A percentile compares a stretch with the other conserved stretches of the same genome.
Conservation (phyloP, 148 eudicot genomes). For the Fallopia convolvulus region DNA sequence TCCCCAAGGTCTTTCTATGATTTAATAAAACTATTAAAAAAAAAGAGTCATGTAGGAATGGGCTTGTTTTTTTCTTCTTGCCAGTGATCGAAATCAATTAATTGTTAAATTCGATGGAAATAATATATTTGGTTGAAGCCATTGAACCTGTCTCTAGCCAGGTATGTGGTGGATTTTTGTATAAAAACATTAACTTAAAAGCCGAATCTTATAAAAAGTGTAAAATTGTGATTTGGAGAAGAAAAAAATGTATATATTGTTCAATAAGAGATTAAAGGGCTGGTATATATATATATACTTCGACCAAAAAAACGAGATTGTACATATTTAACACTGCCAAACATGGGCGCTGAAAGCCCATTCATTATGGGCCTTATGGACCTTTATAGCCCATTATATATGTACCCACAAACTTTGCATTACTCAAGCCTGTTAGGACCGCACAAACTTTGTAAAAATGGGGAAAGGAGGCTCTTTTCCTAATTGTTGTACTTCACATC, state of each 20-base stretch:
- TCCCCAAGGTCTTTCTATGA: slow-evolving; percentile 23
- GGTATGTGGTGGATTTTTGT: background rate
- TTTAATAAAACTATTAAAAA: background rate
- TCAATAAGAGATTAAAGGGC: too few species aligned
- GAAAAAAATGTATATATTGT: background rate
- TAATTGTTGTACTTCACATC: too few species aligned
- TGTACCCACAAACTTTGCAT: too few species aligned
- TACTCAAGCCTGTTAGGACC: too few species aligned
- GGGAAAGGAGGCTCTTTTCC: too few species aligned
- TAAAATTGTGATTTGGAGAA: background rate
- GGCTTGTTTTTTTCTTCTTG: background rate
- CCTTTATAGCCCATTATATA: too few species aligned
- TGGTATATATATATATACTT: too few species aligned
- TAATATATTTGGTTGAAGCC: background rate
- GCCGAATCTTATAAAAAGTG: background rate
- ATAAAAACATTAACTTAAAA: background rate
- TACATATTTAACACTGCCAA: too few species aligned
- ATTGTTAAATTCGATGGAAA: background rate
- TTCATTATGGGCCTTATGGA: too few species aligned
- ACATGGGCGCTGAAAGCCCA: too few species aligned
- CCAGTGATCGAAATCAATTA: background rate
- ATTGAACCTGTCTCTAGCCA: background rate
- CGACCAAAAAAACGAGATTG: too few species aligned
- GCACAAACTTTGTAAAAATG: too few species aligned
- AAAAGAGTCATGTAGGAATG: background rate